phyloP scores from a whole-genome alignment of 108 stramenopile species.

The Nitzschia palea region DNA sequence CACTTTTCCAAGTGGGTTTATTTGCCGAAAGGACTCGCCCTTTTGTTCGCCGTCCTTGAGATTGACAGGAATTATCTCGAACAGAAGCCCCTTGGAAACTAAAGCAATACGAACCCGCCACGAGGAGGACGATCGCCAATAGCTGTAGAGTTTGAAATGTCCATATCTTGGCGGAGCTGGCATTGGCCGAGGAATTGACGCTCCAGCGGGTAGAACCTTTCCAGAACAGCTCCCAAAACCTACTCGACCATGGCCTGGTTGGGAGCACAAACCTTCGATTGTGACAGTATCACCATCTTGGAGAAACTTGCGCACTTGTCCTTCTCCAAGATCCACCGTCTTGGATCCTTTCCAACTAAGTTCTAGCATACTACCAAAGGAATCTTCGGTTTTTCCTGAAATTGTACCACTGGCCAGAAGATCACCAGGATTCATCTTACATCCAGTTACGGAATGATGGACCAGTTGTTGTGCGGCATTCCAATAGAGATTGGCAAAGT shows the following conservation, averaged over 20 bases:
- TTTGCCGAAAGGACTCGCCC: constrained; percentile 30
- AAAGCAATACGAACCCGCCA: constrained; percentile 81
- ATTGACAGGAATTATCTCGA: constrained; percentile 49
- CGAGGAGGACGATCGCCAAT: constrained; percentile 62
- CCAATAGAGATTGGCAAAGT: constrained; percentile 87
- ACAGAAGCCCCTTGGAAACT: constrained; percentile 61
- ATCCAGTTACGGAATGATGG: constrained; percentile 92
- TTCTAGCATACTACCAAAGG: constrained; percentile 88
- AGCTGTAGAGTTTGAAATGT: constrained; percentile 68
- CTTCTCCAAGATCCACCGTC: constrained; percentile 54
- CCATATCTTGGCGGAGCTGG: constrained; percentile 27
- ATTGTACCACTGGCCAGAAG: constrained; percentile 89
- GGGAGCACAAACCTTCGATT: constrained; percentile 74
- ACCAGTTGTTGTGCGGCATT: constrained; percentile 86
- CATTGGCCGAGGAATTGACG: neutral
- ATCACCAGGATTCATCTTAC: constrained; percentile 87
- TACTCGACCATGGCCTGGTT: constrained; percentile 53
- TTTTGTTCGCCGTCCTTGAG: constrained; percentile 41
- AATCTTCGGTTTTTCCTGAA: constrained; percentile 55
- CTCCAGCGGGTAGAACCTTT: constrained; percentile 58
- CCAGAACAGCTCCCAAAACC: constrained; percentile 73
- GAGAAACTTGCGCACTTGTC: constrained; percentile 71
- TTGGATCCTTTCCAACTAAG: constrained; percentile 85
- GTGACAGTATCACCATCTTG: constrained; percentile 87
- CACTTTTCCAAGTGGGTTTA: constrained; percentile 64